A percentile compares a stretch with the other conserved stretches of the same genome.
Conservation (phyloP, 1,284 basidiomycete species). For the Caloboletus inedulis region DNA sequence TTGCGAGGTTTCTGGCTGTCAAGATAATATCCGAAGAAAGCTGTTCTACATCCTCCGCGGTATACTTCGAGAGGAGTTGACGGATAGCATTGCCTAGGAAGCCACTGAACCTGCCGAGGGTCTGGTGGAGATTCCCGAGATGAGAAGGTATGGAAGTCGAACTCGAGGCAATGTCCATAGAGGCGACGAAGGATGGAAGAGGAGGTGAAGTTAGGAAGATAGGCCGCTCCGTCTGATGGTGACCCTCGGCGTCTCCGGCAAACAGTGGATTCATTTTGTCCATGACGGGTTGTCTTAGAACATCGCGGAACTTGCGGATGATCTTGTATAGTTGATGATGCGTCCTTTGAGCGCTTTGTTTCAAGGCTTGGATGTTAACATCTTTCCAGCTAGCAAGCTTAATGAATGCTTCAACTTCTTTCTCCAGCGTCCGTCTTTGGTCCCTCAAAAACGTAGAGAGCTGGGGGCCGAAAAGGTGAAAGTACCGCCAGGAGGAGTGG, state of each 20-base stretch:
- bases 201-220: conserved; percentile 11
- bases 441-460: conserved; percentile 53
- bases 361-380: conserved; percentile 91
- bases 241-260: conserved; percentile 38
- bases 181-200: neutral
- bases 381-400: conserved; percentile 99
- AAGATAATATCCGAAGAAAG: conserved; percentile 76
- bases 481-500: conserved; percentile 67
- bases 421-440: conserved; percentile 70
- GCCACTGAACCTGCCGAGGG: conserved; percentile 46
- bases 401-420: conserved; percentile 82
- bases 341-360: conserved; percentile 87
- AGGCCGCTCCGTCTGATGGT: conserved; percentile 10
- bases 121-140: conserved; percentile 37
- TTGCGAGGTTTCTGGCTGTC: conserved; percentile 62
- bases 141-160: conserved; percentile 19
- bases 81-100: conserved; percentile 44
- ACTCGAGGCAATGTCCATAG: conserved; percentile 6
- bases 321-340: conserved; percentile 92
- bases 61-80: conserved; percentile 40
- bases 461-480: conserved; percentile 55
- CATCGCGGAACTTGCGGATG: conserved; percentile 89
- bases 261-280: conserved; percentile 40
- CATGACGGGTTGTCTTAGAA: conserved; percentile 73
- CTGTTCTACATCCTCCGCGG: conserved; percentile 50